Percentiles rank a stretch among this genome's conserved stretches.
Evolutionary conservation across 345 rosid genomes (phyloP).

Genomic region (Durio zibethinus): DNA sequence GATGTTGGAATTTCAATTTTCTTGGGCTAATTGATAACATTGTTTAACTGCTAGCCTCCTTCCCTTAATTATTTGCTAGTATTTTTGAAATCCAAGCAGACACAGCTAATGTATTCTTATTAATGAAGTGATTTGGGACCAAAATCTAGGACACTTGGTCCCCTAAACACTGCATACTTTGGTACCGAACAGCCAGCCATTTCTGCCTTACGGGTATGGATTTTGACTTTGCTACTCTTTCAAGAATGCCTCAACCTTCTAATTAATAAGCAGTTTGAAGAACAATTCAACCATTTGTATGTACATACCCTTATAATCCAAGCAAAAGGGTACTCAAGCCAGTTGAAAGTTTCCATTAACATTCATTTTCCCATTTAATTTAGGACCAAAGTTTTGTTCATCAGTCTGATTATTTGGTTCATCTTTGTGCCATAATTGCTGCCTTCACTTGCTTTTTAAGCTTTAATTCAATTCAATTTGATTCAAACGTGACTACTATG

Average conservation of each 20-base stretch:
- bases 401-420: too few species aligned
- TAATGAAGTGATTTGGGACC: not conserved
- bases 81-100: not conserved
- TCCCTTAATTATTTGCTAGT: not conserved
- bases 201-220: not conserved
- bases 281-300: not conserved
- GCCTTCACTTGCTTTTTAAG: not conserved
- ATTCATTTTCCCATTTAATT: too few species aligned
- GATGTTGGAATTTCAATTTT: not conserved
- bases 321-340: not conserved
- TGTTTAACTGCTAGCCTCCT: not conserved
- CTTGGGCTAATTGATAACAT: not conserved
- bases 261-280: not conserved
- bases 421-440: not conserved
- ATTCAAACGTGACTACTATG: not conserved
- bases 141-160: not conserved
- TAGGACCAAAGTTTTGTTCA: too few species aligned
- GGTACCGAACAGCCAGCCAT: not conserved
- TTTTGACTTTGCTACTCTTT: not conserved
- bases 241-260: not conserved
- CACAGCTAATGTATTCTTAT: not conserved
- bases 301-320: not conserved
- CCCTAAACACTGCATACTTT: not conserved
- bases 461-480: not conserved
- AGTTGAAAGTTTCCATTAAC: too few species aligned